Conservation (phyloP, 202 grass and related monocot species). For the Setaria viridis region DNA sequence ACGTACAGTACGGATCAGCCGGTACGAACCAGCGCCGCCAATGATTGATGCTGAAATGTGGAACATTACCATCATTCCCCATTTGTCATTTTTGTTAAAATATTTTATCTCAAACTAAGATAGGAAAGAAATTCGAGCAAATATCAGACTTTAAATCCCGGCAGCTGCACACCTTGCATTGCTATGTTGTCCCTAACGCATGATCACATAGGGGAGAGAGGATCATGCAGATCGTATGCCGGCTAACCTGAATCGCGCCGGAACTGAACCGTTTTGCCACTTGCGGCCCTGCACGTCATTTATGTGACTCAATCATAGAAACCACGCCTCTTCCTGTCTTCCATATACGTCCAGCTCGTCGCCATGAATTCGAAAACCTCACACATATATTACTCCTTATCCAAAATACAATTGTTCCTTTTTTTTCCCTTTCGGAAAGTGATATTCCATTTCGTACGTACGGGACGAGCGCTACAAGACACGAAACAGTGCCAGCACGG, state of each 20-base stretch:
- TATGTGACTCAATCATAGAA: constrained; percentile 57
- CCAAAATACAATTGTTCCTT: background rate
- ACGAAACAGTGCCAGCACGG: background rate
- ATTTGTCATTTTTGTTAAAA: background rate
- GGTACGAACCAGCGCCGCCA: too few relatives aligned
- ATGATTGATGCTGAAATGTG: background rate
- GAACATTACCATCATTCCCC: background rate
- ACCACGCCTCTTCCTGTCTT: constrained; percentile 12
- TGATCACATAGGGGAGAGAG: background rate
- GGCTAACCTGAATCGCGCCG: background rate
- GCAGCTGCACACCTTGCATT: background rate
- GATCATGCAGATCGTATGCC: constrained; percentile 50
- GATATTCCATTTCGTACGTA: constrained; percentile 41
- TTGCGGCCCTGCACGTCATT: constrained; percentile 50
- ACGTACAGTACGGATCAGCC: too few relatives aligned
- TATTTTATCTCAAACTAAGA: too few relatives aligned
- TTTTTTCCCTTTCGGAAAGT: background rate
- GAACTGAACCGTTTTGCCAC: constrained; percentile 48
- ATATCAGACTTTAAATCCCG: background rate
- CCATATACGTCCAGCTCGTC: background rate
- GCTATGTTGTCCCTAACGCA: constrained; percentile 19
- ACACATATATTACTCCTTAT: background rate
- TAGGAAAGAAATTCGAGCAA: background rate
- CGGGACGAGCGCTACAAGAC: constrained; percentile 11
- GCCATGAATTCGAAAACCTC: background rate